Conservation (phyloP, 202 grass and related monocot species). For the Cymbopogon flexuosus region DNA sequence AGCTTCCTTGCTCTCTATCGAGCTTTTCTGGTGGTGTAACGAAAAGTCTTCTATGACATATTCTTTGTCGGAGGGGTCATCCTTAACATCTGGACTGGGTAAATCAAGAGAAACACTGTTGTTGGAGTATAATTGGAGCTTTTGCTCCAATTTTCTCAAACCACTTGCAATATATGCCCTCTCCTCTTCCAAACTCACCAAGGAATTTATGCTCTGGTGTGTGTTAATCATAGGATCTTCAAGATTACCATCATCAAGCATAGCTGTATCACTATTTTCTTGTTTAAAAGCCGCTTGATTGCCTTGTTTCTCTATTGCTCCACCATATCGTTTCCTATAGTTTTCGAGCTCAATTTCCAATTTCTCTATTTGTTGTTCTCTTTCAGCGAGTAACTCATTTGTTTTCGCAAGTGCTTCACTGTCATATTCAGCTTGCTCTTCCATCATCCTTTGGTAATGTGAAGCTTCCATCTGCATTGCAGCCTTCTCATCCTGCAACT, state of each 20-base stretch:
- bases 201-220: conserved; percentile 28
- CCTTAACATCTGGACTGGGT: conserved; percentile 50
- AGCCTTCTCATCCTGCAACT: conserved; percentile 95
- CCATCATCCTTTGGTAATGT: conserved; percentile 98
- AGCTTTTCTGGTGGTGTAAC: background rate
- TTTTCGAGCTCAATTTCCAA: conserved; percentile 60
- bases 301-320: background rate
- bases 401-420: conserved; percentile 60
- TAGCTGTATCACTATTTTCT: conserved; percentile 2
- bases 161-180: conserved; percentile 53
- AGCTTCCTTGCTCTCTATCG: conserved; percentile 3
- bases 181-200: conserved; percentile 61
- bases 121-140: conserved; percentile 69
- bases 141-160: conserved; percentile 72
- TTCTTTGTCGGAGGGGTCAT: conserved; percentile 30
- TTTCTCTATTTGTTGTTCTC: conserved; percentile 66
- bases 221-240: conserved; percentile 17
- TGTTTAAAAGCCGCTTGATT: background rate
- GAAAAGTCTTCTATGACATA: background rate
- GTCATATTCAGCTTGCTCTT: conserved; percentile 94
- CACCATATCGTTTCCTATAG: conserved; percentile 39
- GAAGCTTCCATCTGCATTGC: conserved; percentile 95
- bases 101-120: conserved; percentile 49
- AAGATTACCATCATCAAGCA: background rate
- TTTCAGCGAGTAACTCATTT: conserved; percentile 69